Evolutionary conservation across 1,139 yeast species (phyloP).

Genomic region (Pichia sp.): DNA sequence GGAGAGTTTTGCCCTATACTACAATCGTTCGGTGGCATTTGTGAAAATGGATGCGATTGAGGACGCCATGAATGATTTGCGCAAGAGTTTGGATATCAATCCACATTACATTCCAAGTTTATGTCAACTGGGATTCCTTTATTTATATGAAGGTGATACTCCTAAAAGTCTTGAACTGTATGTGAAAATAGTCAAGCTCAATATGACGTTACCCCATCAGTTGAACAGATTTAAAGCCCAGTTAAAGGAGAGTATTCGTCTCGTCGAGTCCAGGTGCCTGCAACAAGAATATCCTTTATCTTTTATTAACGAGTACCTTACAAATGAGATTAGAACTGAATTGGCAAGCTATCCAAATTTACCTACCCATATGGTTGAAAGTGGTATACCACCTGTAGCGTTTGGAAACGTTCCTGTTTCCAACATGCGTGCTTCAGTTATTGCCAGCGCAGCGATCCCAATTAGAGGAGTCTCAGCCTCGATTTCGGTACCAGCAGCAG

Average conservation of each 20-base stretch:
- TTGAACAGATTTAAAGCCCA: conserved; percentile 21
- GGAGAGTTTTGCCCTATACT: conserved; percentile 24
- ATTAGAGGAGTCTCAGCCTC: conserved; percentile 1
- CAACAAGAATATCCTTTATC: conserved; percentile 25
- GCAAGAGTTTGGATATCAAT: conserved; percentile 23
- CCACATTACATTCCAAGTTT: conserved; percentile 30
- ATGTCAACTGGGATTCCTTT: conserved; percentile 28
- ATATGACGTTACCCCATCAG: conserved; percentile 17
- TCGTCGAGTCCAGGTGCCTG: conserved; percentile 23
- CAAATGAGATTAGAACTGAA: conserved; percentile 17
- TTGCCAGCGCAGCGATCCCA: conserved; percentile 8
- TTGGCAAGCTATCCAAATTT: conserved; percentile 18
- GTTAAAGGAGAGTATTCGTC: conserved; percentile 19
- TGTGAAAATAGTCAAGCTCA: conserved; percentile 25
- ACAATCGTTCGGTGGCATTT: conserved; percentile 31
- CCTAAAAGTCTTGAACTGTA: conserved; percentile 27
- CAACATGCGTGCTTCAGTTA: not conserved
- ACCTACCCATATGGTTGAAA: conserved; percentile 11
- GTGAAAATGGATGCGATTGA: conserved; percentile 26
- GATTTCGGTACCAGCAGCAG: not conserved
- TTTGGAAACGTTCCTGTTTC: conserved; percentile 11
- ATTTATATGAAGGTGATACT: conserved; percentile 27
- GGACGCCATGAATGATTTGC: conserved; percentile 28
- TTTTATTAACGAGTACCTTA: conserved; percentile 22
- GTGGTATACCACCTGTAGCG: conserved; percentile 11